These are phyloP conservation scores for Raphanus raphanistrum DNA, from an alignment of 345 rosid genomes.

Conservation along the genomic window DNA sequence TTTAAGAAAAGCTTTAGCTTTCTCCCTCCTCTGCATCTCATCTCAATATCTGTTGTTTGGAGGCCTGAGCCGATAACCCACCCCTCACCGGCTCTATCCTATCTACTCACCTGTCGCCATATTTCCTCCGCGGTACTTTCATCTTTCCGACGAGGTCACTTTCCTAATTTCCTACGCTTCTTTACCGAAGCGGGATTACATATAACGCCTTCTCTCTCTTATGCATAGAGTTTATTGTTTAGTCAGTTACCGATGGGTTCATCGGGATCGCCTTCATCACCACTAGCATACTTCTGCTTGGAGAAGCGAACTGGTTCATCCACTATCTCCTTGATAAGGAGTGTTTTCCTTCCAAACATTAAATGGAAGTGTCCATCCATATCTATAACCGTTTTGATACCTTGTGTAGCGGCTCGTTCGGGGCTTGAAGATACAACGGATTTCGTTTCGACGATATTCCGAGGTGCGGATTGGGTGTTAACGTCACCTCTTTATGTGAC, in stretches of 20 bases:
- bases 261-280: not conserved
- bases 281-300: not conserved
- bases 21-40: too few relatives aligned
- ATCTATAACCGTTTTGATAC: not conserved
- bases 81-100: too few relatives aligned
- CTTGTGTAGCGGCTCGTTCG: not conserved
- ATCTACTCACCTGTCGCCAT: too few relatives aligned
- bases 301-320: not conserved
- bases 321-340: not conserved
- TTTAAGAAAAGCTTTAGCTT: too few relatives aligned
- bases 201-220: not conserved
- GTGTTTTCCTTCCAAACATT: not conserved
- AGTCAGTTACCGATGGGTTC: not conserved
- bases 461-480: not conserved
- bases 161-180: too few relatives aligned
- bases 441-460: not conserved
- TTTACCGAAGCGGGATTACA: not conserved
- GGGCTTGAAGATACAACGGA: not conserved
- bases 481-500: not conserved
- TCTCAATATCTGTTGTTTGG: too few relatives aligned
- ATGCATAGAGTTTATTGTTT: not conserved
- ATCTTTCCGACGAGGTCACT: too few relatives aligned
- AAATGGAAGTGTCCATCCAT: not conserved
- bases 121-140: too few relatives aligned
- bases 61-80: too few relatives aligned